Conservation (phyloP, 306 rosid species). For the Oemleria cerasiformis region DNA sequence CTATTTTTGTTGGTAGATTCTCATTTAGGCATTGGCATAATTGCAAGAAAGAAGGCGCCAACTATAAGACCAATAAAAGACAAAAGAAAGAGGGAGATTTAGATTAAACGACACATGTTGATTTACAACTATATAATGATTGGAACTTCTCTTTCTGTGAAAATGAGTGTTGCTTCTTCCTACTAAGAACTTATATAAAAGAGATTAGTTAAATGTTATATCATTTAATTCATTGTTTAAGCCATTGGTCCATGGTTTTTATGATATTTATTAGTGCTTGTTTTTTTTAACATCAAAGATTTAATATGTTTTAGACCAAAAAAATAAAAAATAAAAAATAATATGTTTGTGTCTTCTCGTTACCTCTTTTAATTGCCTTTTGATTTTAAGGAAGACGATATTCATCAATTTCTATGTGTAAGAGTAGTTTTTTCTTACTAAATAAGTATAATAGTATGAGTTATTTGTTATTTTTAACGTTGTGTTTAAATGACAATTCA, state of each 20-base stretch:
- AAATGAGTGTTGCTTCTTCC: background rate
- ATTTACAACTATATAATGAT: constrained; percentile 1
- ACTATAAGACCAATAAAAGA: constrained; percentile 12
- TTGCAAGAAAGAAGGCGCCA: constrained; percentile 23
- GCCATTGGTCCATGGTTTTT: background rate
- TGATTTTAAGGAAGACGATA: background rate
- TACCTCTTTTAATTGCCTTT: background rate
- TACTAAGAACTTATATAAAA: background rate
- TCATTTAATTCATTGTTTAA: background rate
- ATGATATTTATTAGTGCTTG: background rate
- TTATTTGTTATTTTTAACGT: background rate
- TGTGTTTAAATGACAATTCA: too few relatives aligned
- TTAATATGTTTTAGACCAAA: too few relatives aligned
- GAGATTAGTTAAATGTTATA: background rate
- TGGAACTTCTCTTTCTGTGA: constrained; percentile 7
- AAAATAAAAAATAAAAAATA: too few relatives aligned
- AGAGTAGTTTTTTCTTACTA: background rate
- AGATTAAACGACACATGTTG: constrained; percentile 2
- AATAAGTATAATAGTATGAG: background rate
- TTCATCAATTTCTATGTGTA: background rate
- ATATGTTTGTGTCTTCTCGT: background rate
- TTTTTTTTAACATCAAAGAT: too few relatives aligned
- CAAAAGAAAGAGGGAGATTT: background rate
- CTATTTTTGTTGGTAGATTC: constrained; percentile 30
- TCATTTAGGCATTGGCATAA: background rate